These are phyloP conservation scores for Penicillium paxilli DNA, from an alignment of 495 filamentous ascomycete genomes.

Conservation along the genomic window DNA sequence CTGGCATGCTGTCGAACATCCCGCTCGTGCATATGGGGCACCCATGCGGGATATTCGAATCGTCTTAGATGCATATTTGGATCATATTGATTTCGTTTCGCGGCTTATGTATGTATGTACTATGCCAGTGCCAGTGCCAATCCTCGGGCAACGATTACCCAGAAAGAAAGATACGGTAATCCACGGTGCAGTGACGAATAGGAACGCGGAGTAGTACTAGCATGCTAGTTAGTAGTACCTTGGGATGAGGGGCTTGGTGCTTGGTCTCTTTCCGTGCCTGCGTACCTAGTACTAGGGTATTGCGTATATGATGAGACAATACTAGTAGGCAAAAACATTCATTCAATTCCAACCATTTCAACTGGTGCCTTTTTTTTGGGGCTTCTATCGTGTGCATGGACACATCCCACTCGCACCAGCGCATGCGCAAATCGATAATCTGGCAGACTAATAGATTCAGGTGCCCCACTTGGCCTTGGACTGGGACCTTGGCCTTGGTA, in stretches of 20 bases:
- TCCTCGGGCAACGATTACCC: neutral
- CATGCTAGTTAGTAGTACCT: too few relatives aligned
- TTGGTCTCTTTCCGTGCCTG: neutral
- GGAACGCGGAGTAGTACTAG: neutral
- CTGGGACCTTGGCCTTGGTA: too few relatives aligned
- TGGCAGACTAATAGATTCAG: neutral
- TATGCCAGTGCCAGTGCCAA: too few relatives aligned
- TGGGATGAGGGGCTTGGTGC: too few relatives aligned
- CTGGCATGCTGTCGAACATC: neutral
- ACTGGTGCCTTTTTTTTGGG: slow-evolving; percentile 1
- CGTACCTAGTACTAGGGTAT: too few relatives aligned
- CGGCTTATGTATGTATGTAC: too few relatives aligned
- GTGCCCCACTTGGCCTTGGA: neutral
- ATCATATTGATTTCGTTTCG: neutral
- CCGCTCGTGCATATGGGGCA: neutral
- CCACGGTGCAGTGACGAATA: neutral
- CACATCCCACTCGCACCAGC: neutral
- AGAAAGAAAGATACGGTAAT: neutral
- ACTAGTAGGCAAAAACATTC: neutral
- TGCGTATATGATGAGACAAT: too few relatives aligned
- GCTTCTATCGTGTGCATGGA: slow-evolving; percentile 9
- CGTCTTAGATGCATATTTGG: neutral
- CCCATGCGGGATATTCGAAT: neutral
- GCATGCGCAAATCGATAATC: slow-evolving; percentile 3
- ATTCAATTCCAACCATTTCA: too few relatives aligned